Evolutionary conservation across 2,329 filamentous ascomycete species (phyloP).

Genomic region (Penicillium corylophilum): DNA sequence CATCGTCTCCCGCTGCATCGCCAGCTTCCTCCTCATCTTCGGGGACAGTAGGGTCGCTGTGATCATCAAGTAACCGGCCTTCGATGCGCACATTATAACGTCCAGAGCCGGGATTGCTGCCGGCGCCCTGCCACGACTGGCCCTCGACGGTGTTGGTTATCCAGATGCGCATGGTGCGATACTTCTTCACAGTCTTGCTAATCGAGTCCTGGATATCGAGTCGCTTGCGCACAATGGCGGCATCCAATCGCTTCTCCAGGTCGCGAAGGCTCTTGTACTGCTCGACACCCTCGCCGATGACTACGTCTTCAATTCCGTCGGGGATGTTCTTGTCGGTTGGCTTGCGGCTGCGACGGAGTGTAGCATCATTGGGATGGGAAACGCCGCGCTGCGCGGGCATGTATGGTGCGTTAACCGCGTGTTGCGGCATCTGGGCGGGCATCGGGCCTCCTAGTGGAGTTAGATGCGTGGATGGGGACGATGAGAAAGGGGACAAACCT

Average conservation of each 20-base stretch:
- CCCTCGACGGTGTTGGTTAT: conserved; percentile 92
- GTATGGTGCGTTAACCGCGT: conserved; percentile 40
- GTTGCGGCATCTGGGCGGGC: conserved; percentile 38
- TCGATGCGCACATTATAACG: conserved; percentile 87
- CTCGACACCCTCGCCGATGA: conserved; percentile 76
- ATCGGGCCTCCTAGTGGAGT: conserved; percentile 29
- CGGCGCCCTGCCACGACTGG: conserved; percentile 76
- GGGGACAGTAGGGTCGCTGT: conserved; percentile 54
- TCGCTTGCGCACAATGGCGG: conserved; percentile 89
- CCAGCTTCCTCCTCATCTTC: conserved; percentile 48
- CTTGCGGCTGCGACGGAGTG: conserved; percentile 79
- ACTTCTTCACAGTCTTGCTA: conserved; percentile 72
- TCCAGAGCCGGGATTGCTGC: conserved; percentile 38
- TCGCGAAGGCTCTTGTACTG: conserved; percentile 83
- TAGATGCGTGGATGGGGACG: conserved; percentile 13
- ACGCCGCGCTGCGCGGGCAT: conserved; percentile 39
- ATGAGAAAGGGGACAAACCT: conserved; percentile 33
- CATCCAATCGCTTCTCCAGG: conserved; percentile 83
- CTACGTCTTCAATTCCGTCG: conserved; percentile 79
- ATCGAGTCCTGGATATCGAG: conserved; percentile 84
- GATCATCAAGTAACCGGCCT: conserved; percentile 74
- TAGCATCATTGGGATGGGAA: conserved; percentile 44
- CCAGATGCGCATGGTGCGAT: conserved; percentile 87
- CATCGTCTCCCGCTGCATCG: conserved; percentile 41
- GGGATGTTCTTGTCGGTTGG: conserved; percentile 95